Evolutionary conservation across 345 rosid species (phyloP).

Genomic region (Corchorus olitorius): DNA sequence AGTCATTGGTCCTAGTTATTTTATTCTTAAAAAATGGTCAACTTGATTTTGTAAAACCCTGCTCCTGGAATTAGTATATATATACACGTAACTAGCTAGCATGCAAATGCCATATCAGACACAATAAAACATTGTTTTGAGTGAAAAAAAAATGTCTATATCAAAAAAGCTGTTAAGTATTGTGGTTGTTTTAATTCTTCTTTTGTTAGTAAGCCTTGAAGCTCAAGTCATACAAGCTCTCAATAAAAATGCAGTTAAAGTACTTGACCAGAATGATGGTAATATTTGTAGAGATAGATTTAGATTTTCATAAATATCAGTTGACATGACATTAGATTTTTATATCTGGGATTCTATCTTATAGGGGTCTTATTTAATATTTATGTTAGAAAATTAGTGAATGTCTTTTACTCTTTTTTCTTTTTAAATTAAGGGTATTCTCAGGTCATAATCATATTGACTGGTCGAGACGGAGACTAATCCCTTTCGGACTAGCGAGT

Average conservation of each 20-base stretch:
- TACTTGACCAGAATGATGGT: slow-evolving; percentile 7
- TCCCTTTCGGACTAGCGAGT: no score
- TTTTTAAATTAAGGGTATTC: no score
- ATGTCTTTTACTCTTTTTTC: no score
- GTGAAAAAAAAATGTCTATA: not conserved
- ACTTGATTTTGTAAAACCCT: not conserved
- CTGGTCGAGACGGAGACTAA: no score
- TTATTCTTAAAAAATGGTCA: not conserved
- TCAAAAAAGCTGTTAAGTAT: not conserved
- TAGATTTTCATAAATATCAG: not conserved
- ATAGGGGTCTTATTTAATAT: not conserved
- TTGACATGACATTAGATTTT: not conserved
- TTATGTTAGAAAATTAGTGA: no score
- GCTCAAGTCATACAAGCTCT: not conserved
- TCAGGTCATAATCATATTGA: no score
- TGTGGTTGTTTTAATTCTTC: not conserved
- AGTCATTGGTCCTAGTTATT: not conserved
- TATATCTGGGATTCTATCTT: not conserved
- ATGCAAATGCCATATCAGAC: not conserved
- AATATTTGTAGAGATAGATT: not conserved
- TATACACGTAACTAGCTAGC: not conserved
- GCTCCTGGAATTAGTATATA: slow-evolving; percentile 7
- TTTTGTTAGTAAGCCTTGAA: not conserved
- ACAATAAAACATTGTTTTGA: not conserved
- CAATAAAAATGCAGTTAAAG: not conserved